A percentile compares a stretch with the other conserved stretches of the same genome.
Conservation (phyloP, 1,284 basidiomycete genomes). For the Cryptococcus maquisensis region DNA sequence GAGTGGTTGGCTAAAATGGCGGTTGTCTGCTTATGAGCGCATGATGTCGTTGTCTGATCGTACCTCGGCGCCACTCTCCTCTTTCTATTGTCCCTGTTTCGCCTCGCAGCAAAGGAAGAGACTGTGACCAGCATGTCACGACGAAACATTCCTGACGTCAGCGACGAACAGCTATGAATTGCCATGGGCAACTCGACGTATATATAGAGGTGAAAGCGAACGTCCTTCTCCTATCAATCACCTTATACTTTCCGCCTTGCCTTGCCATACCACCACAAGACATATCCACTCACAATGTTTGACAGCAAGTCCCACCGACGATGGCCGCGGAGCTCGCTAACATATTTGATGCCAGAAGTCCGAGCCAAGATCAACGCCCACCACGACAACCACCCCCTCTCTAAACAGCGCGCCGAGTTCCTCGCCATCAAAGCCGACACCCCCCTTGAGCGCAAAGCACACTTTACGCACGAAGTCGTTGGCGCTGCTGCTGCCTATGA, state of each 20-base stretch:
- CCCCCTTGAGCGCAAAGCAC: conserved; percentile 33
- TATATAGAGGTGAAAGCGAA: background rate
- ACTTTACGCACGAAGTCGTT: conserved; percentile 34
- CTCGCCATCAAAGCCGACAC: conserved; percentile 25
- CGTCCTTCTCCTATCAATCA: background rate
- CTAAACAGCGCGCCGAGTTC: conserved; percentile 32
- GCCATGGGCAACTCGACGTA: background rate
- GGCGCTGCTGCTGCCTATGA: conserved; percentile 37
- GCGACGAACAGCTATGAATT: no score
- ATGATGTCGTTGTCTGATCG: no score
- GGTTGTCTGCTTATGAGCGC: no score
- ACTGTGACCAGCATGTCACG: no score
- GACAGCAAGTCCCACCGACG: background rate
- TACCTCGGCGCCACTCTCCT: no score
- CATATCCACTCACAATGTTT: background rate
- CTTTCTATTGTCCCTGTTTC: no score
- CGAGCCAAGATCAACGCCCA: conserved; percentile 20
- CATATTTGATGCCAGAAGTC: conserved; percentile 14
- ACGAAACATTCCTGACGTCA: no score
- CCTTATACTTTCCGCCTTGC: background rate
- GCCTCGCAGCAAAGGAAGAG: no score
- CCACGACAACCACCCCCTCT: conserved; percentile 22
- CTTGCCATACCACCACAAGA: background rate
- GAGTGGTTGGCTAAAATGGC: no score
- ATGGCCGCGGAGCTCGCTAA: background rate